Conservation (phyloP, 2,329 filamentous ascomycete species). For the Venturia pyrina region DNA sequence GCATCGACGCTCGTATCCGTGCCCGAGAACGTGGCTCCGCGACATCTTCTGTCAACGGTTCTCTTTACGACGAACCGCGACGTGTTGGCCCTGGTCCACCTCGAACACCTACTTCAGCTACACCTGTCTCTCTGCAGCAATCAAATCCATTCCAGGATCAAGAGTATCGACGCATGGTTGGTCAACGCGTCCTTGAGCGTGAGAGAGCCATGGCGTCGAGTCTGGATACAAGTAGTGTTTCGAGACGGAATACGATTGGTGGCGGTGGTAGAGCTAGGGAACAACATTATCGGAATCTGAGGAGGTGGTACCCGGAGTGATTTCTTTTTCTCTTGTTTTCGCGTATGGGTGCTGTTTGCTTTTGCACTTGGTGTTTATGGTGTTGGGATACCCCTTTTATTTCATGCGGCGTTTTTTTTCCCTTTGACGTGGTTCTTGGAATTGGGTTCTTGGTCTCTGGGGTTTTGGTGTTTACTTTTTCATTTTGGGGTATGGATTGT, state of each 20-base stretch:
- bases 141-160: neutral
- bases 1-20: neutral
- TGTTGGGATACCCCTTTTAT: neutral
- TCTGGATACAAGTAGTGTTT: neutral
- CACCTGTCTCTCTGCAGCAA: neutral
- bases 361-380: neutral
- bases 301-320: constrained; percentile 9
- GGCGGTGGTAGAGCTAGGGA: constrained; percentile 2
- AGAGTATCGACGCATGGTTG: neutral
- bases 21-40: neutral
- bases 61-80: neutral
- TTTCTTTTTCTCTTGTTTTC: neutral
- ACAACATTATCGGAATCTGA: constrained; percentile 8
- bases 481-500: no score
- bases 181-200: neutral
- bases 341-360: no score
- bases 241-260: constrained; percentile 6
- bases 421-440: no score
- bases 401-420: neutral
- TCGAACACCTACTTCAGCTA: neutral
- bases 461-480: no score
- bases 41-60: neutral
- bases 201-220: constrained; percentile 1
- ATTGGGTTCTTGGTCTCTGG: no score
- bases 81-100: neutral